Evolutionary conservation across 1,284 basidiomycete genomes (phyloP).

Genomic region (Stygiomarasmius scandens): DNA sequence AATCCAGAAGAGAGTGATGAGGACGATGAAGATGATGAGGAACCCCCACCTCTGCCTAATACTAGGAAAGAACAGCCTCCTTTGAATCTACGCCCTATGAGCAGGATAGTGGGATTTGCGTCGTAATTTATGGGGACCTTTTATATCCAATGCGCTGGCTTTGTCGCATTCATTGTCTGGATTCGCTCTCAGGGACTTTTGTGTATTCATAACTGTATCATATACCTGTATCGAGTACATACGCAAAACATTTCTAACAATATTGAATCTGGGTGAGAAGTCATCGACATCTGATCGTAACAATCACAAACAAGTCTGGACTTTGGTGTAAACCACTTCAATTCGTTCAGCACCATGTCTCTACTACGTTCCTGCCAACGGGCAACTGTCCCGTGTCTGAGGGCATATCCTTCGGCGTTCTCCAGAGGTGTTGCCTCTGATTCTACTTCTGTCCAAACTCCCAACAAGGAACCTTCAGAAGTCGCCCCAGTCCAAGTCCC

Average conservation of each 20-base stretch:
- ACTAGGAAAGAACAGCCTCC: constrained; percentile 48
- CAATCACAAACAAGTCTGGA: not conserved
- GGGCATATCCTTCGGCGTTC: constrained; percentile 15
- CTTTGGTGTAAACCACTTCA: not conserved
- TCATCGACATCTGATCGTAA: not conserved
- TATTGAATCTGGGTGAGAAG: not conserved
- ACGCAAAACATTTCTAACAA: not conserved
- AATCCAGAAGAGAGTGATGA: constrained; percentile 61
- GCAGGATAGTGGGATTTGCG: constrained; percentile 62
- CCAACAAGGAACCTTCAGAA: constrained; percentile 27
- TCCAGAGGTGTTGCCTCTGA: constrained; percentile 25
- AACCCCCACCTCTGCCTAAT: constrained; percentile 33
- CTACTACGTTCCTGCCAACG: constrained; percentile 34
- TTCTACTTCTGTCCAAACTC: constrained; percentile 20
- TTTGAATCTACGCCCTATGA: constrained; percentile 60
- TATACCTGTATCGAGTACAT: not conserved
- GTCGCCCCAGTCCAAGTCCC: constrained; percentile 41
- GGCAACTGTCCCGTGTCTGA: constrained; percentile 21
- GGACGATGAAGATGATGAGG: constrained; percentile 60
- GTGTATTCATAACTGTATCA: not conserved
- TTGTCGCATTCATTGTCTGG: no score
- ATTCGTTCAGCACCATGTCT: constrained; percentile 28
- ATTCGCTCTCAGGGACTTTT: not conserved
- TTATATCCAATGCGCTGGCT: no score
- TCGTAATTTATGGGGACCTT: constrained; percentile 8